These are phyloP conservation scores for Polytrichum formosum DNA, from an alignment of 225 moss, liverwort and hornwort species.

Conservation along the genomic window DNA sequence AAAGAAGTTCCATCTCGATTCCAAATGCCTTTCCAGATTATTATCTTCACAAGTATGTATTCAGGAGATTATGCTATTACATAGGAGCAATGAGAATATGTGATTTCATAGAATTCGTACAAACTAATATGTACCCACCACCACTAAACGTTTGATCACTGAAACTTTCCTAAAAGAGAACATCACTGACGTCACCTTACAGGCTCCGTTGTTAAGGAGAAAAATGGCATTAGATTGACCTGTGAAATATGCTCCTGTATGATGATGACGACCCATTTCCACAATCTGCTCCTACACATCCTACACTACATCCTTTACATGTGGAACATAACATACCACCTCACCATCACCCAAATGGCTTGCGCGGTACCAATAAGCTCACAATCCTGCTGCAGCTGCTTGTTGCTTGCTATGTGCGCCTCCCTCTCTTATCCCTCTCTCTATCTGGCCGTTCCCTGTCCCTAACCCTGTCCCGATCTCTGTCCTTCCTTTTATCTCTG, in stretches of 20 bases:
- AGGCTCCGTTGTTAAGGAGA: background rate
- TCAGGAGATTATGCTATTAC: no score
- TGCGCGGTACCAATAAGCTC: conserved; percentile 23
- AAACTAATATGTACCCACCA: no score
- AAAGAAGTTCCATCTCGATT: no score
- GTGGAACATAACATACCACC: conserved; percentile 14
- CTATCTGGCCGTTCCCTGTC: conserved; percentile 59
- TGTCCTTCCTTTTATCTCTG: conserved; percentile 70
- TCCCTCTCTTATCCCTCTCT: conserved; percentile 58
- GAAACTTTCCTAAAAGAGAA: no score
- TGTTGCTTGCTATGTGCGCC: conserved; percentile 14
- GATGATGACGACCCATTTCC: conserved; percentile 7
- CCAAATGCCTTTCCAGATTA: no score
- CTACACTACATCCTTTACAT: conserved; percentile 33
- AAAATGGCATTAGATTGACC: background rate
- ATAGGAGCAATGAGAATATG: no score
- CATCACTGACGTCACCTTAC: no score
- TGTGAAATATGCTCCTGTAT: background rate
- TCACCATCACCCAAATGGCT: conserved; percentile 8
- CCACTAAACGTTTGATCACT: no score
- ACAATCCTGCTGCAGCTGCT: conserved; percentile 18
- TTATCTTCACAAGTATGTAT: no score
- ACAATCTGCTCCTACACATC: conserved; percentile 13
- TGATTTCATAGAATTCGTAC: no score
- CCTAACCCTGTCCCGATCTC: conserved; percentile 65